phyloP scores from a whole-genome alignment of 2,329 filamentous ascomycete species.

The Pyrenophora teres region DNA sequence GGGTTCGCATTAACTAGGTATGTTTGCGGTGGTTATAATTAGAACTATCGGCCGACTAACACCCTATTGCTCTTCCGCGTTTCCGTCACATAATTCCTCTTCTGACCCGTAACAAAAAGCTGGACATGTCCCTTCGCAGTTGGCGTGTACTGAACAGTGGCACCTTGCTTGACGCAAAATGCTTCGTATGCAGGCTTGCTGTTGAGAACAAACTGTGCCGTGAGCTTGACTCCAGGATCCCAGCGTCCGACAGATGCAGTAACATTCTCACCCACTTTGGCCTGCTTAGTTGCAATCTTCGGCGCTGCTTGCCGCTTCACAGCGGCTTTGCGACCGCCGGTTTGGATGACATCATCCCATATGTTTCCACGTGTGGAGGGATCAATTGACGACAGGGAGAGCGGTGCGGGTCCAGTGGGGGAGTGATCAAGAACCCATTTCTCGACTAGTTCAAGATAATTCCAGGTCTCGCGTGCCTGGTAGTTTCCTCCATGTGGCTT shows the following conservation, averaged over 20 bases:
- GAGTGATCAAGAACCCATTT: constrained; percentile 40
- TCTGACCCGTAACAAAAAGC: constrained; percentile 25
- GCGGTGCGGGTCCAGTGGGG: constrained; percentile 37
- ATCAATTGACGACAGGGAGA: constrained; percentile 24
- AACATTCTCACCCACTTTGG: constrained; percentile 7
- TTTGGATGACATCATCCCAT: constrained; percentile 41
- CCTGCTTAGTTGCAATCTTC: constrained; percentile 13
- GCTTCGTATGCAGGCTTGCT: constrained; percentile 25
- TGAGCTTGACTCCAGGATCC: constrained; percentile 45
- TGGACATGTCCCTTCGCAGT: constrained; percentile 16
- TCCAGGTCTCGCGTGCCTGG: constrained; percentile 36
- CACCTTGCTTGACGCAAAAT: constrained; percentile 33
- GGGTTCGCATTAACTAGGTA: too few relatives aligned
- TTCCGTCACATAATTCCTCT: constrained; percentile 30
- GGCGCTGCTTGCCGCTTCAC: constrained; percentile 40
- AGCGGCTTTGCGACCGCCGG: constrained; percentile 43
- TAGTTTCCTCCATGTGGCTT: constrained; percentile 44
- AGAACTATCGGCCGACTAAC: background rate
- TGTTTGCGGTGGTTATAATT: too few relatives aligned
- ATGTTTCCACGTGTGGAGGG: constrained; percentile 37
- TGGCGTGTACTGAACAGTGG: constrained; percentile 19
- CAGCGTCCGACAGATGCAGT: constrained; percentile 39
- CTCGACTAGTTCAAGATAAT: constrained; percentile 42
- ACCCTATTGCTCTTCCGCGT: constrained; percentile 27
- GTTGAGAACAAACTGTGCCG: constrained; percentile 43